Base-by-base conservation (phyloP, 768 basidiomycete species). In the Filobasidium wieringae region DNA sequence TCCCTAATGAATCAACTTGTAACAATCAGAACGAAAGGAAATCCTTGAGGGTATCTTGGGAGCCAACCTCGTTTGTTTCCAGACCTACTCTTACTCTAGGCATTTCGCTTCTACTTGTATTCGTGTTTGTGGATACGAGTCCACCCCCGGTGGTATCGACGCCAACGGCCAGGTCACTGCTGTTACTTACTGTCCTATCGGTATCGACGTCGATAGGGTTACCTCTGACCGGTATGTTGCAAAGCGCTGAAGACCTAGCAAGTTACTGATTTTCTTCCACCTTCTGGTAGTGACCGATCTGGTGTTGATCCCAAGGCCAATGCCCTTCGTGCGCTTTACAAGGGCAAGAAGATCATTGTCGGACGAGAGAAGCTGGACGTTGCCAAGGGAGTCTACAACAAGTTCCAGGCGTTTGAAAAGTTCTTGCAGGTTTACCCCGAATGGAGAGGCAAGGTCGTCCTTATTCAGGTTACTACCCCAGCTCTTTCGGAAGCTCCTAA, bases 11-110 rank as follows among this genome's bases (percentile, higher is more conserved):
- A 24, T 9, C 45, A 33, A 66, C 39, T 63, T 51, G 50, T 40
- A 9, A 7, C 17, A 15, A n/a, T 15, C 59, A 82, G 84, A 84
- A 50, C 82, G 93, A 47, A 87, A 86, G 66, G 91, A 96, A 75
- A 88, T 97, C 60, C 79, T 99, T 26, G 90, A 96, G 63, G 95
- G 93, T 34, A 95, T 99, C 88, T 84, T 97, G 43, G 91, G 92
- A 30, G 90, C 93, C 50, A 91, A 95, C 75, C 80, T 95, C 32
- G 83, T 96, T 50, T 92, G 88, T 74, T 97, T 99, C 87, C 68
- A 84, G 78, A 95, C 92, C 0, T 95, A 93, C 74, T 91, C 89
- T 2, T 93, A 95, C 77, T 84, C 86, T 9, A 82, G 93, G 6
- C 93, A 97, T 75, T 99, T 99, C 75, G 83, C 82, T 29, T 91